Evolutionary conservation across 306 rosid genomes (phyloP).

Genomic region (Cucurbita moschata): DNA sequence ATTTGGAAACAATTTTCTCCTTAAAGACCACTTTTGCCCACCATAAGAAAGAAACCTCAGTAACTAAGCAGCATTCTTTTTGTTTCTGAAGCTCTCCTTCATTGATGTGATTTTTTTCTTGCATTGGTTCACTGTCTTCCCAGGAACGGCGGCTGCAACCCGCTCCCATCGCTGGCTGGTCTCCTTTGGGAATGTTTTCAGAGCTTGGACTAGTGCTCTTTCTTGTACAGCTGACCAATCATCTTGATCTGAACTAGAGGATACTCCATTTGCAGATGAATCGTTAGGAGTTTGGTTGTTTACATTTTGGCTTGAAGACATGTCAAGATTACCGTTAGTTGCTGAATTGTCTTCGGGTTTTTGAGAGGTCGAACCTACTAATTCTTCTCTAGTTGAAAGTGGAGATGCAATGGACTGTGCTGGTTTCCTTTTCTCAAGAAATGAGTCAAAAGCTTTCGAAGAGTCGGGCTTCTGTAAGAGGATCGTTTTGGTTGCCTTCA

Average conservation of each 20-base stretch:
- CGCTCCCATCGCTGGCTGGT: constrained; percentile 85
- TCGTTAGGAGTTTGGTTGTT: constrained; percentile 20
- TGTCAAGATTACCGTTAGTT: constrained; percentile 17
- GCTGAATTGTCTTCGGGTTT: constrained; percentile 21
- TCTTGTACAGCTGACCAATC: constrained; percentile 87
- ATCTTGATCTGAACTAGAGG: constrained; percentile 55
- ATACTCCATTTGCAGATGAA: constrained; percentile 30
- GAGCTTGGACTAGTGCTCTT: constrained; percentile 84
- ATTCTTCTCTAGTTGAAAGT: constrained; percentile 74
- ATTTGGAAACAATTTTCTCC: background rate
- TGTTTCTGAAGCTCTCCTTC: constrained; percentile 89
- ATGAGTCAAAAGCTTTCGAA: constrained; percentile 76
- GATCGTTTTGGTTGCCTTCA: constrained; percentile 87
- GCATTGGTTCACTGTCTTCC: constrained; percentile 79
- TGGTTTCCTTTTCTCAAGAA: constrained; percentile 92
- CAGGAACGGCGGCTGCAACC: constrained; percentile 86
- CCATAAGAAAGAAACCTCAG: background rate
- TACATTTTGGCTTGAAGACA: constrained; percentile 17
- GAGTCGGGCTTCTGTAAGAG: constrained; percentile 97
- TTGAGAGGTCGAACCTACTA: constrained; percentile 28
- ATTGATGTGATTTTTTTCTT: constrained; percentile 68
- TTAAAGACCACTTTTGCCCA: background rate
- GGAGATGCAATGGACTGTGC: constrained; percentile 79
- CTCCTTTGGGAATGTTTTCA: constrained; percentile 90
- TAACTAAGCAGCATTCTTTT: constrained; percentile 40